Conservation (phyloP, 306 rosid genomes). For the Prunus armeniaca region DNA sequence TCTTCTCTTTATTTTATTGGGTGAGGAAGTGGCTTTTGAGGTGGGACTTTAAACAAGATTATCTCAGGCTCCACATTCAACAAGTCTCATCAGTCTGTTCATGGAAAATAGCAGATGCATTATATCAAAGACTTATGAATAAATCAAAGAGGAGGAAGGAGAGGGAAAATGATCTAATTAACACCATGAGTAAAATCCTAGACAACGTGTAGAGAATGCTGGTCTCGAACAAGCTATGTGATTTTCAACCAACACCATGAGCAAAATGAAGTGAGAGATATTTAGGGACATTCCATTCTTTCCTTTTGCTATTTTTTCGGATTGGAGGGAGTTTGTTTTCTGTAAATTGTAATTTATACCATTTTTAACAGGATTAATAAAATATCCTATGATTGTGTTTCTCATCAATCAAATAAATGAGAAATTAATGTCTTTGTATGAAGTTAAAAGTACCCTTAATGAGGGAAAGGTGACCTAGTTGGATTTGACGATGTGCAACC, state of each 20-base stretch:
- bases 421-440: too few relatives aligned
- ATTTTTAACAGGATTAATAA: too few relatives aligned
- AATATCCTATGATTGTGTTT: too few relatives aligned
- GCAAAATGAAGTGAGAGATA: not conserved
- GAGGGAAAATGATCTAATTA: too few relatives aligned
- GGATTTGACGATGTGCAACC: too few relatives aligned
- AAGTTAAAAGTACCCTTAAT: too few relatives aligned
- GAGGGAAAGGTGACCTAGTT: too few relatives aligned
- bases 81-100: not conserved
- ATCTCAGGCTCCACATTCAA: not conserved
- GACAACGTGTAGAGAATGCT: not conserved
- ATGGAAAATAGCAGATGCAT: not conserved
- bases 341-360: not conserved
- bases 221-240: not conserved
- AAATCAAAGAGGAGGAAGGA: too few relatives aligned
- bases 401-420: not conserved
- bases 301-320: not conserved
- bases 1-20: not conserved
- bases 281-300: not conserved
- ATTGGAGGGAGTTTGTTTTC: not conserved
- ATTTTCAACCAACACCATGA: not conserved
- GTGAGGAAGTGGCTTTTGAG: not conserved
- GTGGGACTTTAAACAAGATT: constrained; percentile 10
- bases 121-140: not conserved
- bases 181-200: not conserved